Evolutionary conservation across 2,329 filamentous ascomycete species (phyloP).

Genomic region (Trichoderma lentiforme): DNA sequence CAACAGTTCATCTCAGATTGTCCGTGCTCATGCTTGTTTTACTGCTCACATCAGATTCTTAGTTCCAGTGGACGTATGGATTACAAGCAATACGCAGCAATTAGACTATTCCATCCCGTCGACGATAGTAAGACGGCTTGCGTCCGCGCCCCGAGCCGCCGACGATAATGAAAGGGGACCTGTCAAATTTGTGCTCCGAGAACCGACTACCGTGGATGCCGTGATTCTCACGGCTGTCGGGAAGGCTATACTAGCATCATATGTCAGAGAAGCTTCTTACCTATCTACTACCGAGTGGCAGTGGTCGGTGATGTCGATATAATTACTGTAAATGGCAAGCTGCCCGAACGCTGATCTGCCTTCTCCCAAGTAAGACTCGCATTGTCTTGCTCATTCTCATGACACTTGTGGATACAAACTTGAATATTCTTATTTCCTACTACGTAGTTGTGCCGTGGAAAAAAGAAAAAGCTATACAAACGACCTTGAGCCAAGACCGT

Average conservation of each 20-base stretch:
- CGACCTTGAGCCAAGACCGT: background rate
- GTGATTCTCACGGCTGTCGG: background rate
- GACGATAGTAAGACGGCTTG: background rate
- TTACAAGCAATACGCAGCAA: background rate
- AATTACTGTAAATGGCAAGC: background rate
- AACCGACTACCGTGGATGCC: background rate
- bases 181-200: background rate
- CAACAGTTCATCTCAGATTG: background rate
- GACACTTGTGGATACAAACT: background rate
- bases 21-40: background rate
- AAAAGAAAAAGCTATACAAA: no score
- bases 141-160: background rate
- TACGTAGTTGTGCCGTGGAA: background rate
- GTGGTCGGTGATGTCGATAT: background rate
- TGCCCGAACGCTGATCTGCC: background rate
- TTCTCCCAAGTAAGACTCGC: background rate
- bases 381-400: background rate
- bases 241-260: background rate
- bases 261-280: background rate
- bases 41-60: background rate
- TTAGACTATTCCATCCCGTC: background rate
- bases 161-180: background rate
- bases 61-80: background rate
- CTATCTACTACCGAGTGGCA: background rate
- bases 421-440: background rate